phyloP scores from a whole-genome alignment of 371 early-diverging fungal genomes.

The Vairimorpha ceranae region DNA sequence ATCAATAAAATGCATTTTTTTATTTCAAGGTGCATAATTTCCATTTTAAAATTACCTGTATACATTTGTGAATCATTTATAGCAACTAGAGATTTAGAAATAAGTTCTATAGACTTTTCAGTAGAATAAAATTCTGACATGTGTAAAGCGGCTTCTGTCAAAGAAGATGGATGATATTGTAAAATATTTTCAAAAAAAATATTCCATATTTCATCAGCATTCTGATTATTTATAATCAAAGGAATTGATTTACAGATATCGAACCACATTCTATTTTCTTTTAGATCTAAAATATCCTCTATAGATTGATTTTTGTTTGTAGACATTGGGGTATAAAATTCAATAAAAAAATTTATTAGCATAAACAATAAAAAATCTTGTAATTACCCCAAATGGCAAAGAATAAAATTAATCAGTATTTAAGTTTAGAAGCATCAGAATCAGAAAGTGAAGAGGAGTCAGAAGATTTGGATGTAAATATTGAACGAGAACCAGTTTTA shows the following conservation, averaged over 20 bases:
- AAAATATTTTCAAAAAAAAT: conserved; percentile 14
- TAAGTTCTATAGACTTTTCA: neutral
- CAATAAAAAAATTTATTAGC: no score
- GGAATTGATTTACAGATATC: neutral
- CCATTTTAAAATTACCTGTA: conserved; percentile 7
- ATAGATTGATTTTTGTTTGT: no score
- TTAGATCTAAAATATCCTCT: neutral
- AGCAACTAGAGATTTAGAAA: neutral
- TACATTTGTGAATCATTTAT: conserved; percentile 13
- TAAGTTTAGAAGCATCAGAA: conserved; percentile 60
- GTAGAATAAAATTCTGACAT: neutral
- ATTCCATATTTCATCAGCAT: neutral
- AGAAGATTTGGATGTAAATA: conserved; percentile 25
- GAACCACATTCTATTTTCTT: neutral
- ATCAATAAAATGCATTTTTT: conserved; percentile 16
- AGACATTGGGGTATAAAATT: no score
- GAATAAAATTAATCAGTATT: conserved; percentile 42
- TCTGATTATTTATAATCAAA: neutral
- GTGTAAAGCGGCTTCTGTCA: neutral
- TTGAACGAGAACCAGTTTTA: conserved; percentile 3
- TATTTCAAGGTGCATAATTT: conserved; percentile 14
- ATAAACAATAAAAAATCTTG: no score
- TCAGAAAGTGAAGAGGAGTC: conserved; percentile 29
- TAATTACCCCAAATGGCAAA: conserved; percentile 19
- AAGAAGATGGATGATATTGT: conserved; percentile 17